phyloP scores from a whole-genome alignment of 805 yeast genomes.

The Zygosaccharomyces gambellarensis region DNA sequence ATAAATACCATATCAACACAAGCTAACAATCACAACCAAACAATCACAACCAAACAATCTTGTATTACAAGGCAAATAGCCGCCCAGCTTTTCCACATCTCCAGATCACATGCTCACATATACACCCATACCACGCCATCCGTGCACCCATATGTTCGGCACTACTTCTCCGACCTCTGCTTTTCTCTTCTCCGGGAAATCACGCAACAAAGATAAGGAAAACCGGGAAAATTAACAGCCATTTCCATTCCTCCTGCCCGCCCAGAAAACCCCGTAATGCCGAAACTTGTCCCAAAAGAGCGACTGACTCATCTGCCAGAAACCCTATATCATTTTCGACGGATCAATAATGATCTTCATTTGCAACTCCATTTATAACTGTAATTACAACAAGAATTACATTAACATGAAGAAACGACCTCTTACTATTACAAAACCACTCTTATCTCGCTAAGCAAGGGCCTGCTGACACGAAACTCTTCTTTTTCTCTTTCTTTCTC shows the following conservation, averaged over 20 bases:
- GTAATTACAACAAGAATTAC: too few relatives aligned
- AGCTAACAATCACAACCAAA: too few relatives aligned
- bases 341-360: neutral
- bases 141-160: neutral
- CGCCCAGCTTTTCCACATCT: neutral
- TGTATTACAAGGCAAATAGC: too few relatives aligned
- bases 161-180: neutral
- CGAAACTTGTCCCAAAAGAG: neutral
- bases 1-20: too few relatives aligned
- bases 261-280: neutral
- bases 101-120: neutral
- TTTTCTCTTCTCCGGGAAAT: neutral
- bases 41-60: too few relatives aligned
- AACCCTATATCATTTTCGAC: neutral
- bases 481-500: too few relatives aligned
- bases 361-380: neutral
- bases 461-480: too few relatives aligned
- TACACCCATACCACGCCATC: neutral
- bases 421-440: too few relatives aligned
- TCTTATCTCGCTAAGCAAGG: too few relatives aligned
- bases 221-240: neutral
- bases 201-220: conserved; percentile 3
- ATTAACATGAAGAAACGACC: too few relatives aligned
- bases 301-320: neutral
- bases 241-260: neutral